Base-by-base conservation (phyloP, 345 rosid genomes). In the Sisymbrium altissimum region DNA sequence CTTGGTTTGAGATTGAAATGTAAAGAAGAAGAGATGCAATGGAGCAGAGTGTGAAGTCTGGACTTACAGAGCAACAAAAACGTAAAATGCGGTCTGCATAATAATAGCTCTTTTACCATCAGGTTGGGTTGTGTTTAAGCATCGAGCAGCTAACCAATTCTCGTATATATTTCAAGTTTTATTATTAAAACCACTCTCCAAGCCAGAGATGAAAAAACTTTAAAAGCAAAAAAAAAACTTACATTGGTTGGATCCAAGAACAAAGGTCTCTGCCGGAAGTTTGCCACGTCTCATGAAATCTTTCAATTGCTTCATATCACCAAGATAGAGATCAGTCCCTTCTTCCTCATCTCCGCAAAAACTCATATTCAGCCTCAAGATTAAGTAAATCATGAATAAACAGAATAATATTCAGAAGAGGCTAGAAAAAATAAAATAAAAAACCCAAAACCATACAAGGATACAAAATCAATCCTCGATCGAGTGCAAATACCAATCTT, bases 101-200 rank as follows among this genome's bases (percentile, higher is more conserved):
- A 91, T 85, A 44, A 93, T 84, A 66, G 81, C 92, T 57, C 98
- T 96, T 88, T 91, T 96, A 59, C 96, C 97, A 58, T 86, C 77
- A 58, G 91, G 83, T 27, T 83, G 84, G 11, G 77, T 64, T 4
- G 92, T 54, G 78, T 88, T 86, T 71, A 91, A 48, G 74, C 91
- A 91, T 77, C 98, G 88, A 56, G 97, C 92, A 63, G 75, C 82
- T 56, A 93, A 91, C 92, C 96, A 89, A n/a, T 79, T 86, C 79
- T 93, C 96, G 38, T 91, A 87, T 57, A 88, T 71, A 69, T 39
- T 39, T 36, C 21, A 32, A 65, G 25, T 58, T 49, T 14, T 46
- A 38, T 44, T 17, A 70, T 3, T 9, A 10, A 46, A 55, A 64
- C 56, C 64, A 70, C 49, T 52, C 69, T 40, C 23, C 23, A 49